Evolutionary conservation across 257 asterid genomes (phyloP).

Genomic region (Paraleonurus japonicus): DNA sequence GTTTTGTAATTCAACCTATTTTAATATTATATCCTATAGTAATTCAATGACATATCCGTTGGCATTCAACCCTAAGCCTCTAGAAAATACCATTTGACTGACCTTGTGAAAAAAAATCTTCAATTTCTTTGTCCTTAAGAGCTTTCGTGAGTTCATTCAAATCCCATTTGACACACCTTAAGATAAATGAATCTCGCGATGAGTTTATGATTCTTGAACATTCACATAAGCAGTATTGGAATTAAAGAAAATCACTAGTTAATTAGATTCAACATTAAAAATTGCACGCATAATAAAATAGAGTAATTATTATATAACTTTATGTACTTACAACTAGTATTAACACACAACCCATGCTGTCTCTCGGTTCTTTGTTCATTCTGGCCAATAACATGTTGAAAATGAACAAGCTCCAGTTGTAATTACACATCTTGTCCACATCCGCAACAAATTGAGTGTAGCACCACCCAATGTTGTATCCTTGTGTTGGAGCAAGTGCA

Average conservation of each 20-base stretch:
- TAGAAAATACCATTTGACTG: background rate
- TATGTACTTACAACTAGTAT: background rate
- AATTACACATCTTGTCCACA: background rate
- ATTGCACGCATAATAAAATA: background rate
- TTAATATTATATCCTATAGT: background rate
- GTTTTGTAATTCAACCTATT: no score
- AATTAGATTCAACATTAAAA: background rate
- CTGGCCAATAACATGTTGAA: background rate
- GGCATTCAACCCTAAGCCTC: background rate
- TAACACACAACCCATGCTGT: background rate
- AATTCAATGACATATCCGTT: background rate
- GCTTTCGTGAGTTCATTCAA: background rate
- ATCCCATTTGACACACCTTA: background rate
- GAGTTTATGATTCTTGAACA: background rate
- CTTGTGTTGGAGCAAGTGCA: constrained; percentile 2
- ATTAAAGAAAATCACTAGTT: background rate
- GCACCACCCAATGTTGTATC: background rate
- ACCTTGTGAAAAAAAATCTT: background rate
- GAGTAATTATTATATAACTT: background rate
- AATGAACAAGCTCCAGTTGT: background rate
- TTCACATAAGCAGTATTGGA: background rate
- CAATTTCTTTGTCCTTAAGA: background rate
- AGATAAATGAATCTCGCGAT: background rate
- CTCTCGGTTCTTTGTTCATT: background rate
- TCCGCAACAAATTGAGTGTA: constrained; percentile 1